Base-by-base conservation (phyloP, 331 rosid genomes). In the Rhamnella rubrinervis region DNA sequence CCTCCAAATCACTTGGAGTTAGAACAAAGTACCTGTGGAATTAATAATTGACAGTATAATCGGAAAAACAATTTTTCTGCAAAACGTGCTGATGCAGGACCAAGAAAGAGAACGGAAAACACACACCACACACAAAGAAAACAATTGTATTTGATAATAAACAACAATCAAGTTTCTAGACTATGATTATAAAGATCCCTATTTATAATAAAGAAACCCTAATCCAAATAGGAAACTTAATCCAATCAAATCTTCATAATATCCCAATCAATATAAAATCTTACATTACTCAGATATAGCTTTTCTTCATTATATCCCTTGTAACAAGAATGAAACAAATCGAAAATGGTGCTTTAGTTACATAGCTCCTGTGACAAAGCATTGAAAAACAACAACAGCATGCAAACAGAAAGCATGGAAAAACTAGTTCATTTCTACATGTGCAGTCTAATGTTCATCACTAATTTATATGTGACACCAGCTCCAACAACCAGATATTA, bases 11-110 rank as follows among this genome's bases (percentile, higher is more conserved):
- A 74, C 86, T 83, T 31, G 92, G 68, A 61, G 88, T 81, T 67
- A 93, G 85, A 77, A 93, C 97, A 84, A 90, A 93, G 75, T 93
- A 93, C 89, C 98, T 93, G 92, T 74, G 31, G 55, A 50, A 74
- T 56, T 65, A 66, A 60, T 46, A 84, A 69, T 19, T 68, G 61
- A 59, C 19, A 71, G 51, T 52, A 64, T 72, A 65, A 76, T 70
- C 7, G 68, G 61, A 56, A 44, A 63, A 72, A 39, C 15, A 72
- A 52, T 21, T 26, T 26, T 12, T 31, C 9, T 35, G 15, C 46
- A 55, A 17, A 67, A 47, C 50, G 25, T 66, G 18, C 59, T 44
- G 49, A 44, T 44, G 3, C 49, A 44, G 49, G 49, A 44, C 2
- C 49, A 44, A 44, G 49, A 44, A 14, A 44, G 3, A 44, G 14